Evolutionary conservation across 2,329 filamentous ascomycete genomes (phyloP).

Genomic region (Beauveria pseudobassiana): DNA sequence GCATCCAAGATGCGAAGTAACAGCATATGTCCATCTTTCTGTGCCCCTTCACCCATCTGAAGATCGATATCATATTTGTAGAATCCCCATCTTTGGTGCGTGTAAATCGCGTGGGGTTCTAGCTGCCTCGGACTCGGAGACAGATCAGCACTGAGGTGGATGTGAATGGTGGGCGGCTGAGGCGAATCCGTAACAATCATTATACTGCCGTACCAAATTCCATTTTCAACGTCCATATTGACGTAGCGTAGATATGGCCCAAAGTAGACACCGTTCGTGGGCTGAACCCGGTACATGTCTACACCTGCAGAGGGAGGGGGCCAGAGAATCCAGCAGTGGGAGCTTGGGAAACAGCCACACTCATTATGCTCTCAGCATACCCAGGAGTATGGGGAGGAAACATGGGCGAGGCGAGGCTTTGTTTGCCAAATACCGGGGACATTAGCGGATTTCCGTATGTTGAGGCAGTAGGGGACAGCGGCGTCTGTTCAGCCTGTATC

Average conservation of each 20-base stretch:
- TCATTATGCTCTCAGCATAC: slow-evolving; percentile 81
- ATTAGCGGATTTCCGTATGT: slow-evolving; percentile 67
- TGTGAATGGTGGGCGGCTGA: slow-evolving; percentile 91
- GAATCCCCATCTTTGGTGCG: slow-evolving; percentile 90
- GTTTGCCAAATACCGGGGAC: slow-evolving; percentile 57
- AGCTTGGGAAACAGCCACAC: slow-evolving; percentile 64
- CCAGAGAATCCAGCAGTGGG: slow-evolving; percentile 81
- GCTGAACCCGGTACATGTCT: slow-evolving; percentile 87
- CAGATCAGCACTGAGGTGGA: slow-evolving; percentile 82
- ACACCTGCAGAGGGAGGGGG: slow-evolving; percentile 82
- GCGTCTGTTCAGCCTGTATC: slow-evolving; percentile 71
- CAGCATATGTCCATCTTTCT: slow-evolving; percentile 92
- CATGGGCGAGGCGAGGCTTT: slow-evolving; percentile 64
- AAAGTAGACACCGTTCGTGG: slow-evolving; percentile 96
- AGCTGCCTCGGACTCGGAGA: slow-evolving; percentile 89
- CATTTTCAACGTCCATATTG: slow-evolving; percentile 93
- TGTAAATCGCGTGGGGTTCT: slow-evolving; percentile 72
- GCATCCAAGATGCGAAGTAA: slow-evolving; percentile 93
- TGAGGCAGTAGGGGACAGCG: slow-evolving; percentile 73
- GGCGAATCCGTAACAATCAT: slow-evolving; percentile 84
- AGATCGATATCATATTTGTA: slow-evolving; percentile 91
- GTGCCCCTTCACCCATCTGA: slow-evolving; percentile 79
- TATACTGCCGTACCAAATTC: slow-evolving; percentile 88
- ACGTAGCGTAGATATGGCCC: slow-evolving; percentile 92
- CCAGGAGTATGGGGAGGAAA: slow-evolving; percentile 76